These are phyloP conservation scores for Hypomontagnella monticulosa DNA, from an alignment of 495 filamentous ascomycete genomes.

Conservation along the genomic window DNA sequence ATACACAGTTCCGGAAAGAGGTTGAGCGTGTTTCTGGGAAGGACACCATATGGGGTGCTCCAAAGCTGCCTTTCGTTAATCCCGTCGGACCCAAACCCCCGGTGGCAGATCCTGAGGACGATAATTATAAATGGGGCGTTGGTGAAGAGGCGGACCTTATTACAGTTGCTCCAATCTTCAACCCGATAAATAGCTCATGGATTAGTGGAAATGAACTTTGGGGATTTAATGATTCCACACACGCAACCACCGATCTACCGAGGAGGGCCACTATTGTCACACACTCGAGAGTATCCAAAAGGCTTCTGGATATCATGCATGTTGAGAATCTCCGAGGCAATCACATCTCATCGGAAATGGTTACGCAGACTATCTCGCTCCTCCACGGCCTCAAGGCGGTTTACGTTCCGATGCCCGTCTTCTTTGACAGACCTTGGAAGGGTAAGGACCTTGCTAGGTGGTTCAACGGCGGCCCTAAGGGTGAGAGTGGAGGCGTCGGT, in stretches of 20 bases:
- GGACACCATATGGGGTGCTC: conserved; percentile 71
- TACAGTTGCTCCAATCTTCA: conserved; percentile 74
- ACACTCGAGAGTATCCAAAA: conserved; percentile 68
- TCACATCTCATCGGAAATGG: conserved; percentile 75
- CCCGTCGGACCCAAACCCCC: conserved; percentile 70
- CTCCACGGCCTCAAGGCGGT: conserved; percentile 79
- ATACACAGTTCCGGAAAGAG: conserved; percentile 60
- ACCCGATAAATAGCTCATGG: conserved; percentile 71
- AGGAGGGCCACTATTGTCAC: conserved; percentile 74
- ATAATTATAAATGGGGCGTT: conserved; percentile 76
- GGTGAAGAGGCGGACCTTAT: conserved; percentile 81
- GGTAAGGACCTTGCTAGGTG: conserved; percentile 63
- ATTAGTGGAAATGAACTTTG: conserved; percentile 68
- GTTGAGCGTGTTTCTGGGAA: conserved; percentile 57
- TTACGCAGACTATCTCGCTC: conserved; percentile 68
- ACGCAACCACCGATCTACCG: conserved; percentile 61
- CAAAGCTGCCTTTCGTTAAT: conserved; percentile 59
- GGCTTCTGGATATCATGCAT: conserved; percentile 72
- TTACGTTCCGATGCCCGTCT: conserved; percentile 75
- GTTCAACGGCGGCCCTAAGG: conserved; percentile 68
- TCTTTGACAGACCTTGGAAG: conserved; percentile 68
- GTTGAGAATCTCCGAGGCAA: conserved; percentile 68
- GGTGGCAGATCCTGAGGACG: conserved; percentile 60
- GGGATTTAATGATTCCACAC: conserved; percentile 64
- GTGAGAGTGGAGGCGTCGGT: conserved; percentile 57